phyloP scores from a whole-genome alignment of 2,329 filamentous ascomycete genomes.

The Ophiosphaerella herpotricha region DNA sequence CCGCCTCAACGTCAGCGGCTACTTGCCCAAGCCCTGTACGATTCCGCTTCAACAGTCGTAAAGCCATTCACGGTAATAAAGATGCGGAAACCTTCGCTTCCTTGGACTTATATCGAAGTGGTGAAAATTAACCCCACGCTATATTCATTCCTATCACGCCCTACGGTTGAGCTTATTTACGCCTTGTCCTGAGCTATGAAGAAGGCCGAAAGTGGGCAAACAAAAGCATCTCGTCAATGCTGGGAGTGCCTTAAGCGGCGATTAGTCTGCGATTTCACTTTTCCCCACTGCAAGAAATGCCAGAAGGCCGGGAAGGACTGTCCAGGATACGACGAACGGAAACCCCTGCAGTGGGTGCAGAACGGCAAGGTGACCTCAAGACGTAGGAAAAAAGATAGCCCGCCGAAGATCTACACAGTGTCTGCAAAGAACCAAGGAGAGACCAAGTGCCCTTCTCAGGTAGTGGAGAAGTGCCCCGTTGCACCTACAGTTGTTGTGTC shows the following conservation, averaged over 20 bases:
- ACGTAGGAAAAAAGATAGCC: conserved; percentile 20
- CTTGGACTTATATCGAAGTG: conserved; percentile 1
- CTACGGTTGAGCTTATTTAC: conserved; percentile 1
- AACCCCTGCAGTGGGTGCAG: conserved; percentile 40
- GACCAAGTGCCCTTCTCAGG: background rate
- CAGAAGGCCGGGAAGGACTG: conserved; percentile 33
- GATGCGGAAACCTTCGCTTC: conserved; percentile 13
- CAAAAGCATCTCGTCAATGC: conserved; percentile 35
- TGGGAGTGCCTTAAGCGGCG: conserved; percentile 41
- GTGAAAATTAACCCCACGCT: conserved; percentile 9
- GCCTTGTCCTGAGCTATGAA: conserved; percentile 6
- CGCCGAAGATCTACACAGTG: conserved; percentile 13
- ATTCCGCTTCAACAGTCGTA: background rate
- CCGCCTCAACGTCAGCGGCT: conserved; percentile 1
- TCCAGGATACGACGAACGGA: conserved; percentile 38
- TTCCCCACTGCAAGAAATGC: conserved; percentile 40
- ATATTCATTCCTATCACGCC: background rate
- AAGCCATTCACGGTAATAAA: conserved; percentile 27
- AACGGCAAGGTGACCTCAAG: conserved; percentile 37
- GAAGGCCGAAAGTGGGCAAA: conserved; percentile 17
- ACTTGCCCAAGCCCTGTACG: background rate
- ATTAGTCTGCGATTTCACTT: conserved; percentile 39
- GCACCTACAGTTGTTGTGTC: background rate
- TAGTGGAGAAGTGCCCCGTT: background rate
- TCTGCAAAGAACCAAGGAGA: background rate